Percentiles rank a stretch among this genome's conserved stretches.
Conservation (phyloP, 2,329 filamentous ascomycete species). For the Alternaria dauci region DNA sequence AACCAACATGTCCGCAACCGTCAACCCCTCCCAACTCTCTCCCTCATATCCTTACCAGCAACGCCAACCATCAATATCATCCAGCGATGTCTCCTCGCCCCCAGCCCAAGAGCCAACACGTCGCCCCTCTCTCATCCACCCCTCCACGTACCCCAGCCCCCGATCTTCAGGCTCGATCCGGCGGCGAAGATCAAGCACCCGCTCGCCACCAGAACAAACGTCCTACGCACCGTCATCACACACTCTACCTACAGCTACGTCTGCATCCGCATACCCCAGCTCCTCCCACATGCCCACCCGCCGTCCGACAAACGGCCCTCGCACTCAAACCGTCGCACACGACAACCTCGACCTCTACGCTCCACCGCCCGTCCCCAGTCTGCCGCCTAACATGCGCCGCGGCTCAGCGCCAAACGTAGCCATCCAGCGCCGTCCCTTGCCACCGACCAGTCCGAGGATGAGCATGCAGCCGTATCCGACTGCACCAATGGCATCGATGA, state of each 20-base stretch:
- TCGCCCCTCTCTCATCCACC: slow-evolving; percentile 45
- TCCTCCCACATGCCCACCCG: slow-evolving; percentile 15
- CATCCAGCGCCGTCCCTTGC: slow-evolving; percentile 22
- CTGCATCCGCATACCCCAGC: slow-evolving; percentile 1
- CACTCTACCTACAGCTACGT: slow-evolving; percentile 15
- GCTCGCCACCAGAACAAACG: slow-evolving; percentile 20
- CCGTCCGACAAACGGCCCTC: slow-evolving; percentile 23
- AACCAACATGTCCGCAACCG: slow-evolving; percentile 30
- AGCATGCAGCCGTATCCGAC: slow-evolving; percentile 16
- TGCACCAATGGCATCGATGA: neutral
- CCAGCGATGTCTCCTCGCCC: slow-evolving; percentile 39
- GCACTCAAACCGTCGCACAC: slow-evolving; percentile 25
- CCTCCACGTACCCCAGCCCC: slow-evolving; percentile 45
- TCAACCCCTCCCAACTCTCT: slow-evolving; percentile 36
- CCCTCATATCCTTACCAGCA: slow-evolving; percentile 30
- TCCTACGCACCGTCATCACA: slow-evolving; percentile 12
- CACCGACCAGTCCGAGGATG: slow-evolving; percentile 9
- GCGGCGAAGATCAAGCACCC: slow-evolving; percentile 37
- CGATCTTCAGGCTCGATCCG: slow-evolving; percentile 31
- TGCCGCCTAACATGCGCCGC: slow-evolving; percentile 26
- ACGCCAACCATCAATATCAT: slow-evolving; percentile 43
- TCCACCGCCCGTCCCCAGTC: slow-evolving; percentile 31
- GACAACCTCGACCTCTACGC: slow-evolving; percentile 34
- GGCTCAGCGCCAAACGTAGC: slow-evolving; percentile 36
- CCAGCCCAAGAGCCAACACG: slow-evolving; percentile 19